Base-by-base conservation (phyloP, 2,329 filamentous ascomycete genomes). In the Penicillium frequentans region DNA sequence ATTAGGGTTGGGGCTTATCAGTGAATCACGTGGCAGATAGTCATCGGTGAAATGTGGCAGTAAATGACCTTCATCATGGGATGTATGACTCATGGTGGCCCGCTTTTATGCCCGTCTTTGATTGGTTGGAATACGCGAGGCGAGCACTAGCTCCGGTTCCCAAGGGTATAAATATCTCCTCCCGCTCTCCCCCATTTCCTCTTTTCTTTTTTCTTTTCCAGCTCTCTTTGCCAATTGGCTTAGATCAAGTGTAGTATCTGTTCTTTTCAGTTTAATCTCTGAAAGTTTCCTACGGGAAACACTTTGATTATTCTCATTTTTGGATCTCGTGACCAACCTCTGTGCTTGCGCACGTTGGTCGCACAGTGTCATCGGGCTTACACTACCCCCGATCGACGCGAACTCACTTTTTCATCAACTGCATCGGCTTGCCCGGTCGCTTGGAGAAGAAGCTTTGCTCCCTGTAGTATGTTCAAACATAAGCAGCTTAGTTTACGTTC, bases 181-280 rank as follows among this genome's bases (percentile, higher is more conserved):
- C 5, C 14, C 52, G 24, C 26, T 62, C 66, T 59, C 11, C 49
- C 31, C 2, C 42, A 47, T 60, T 76, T 74, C 69, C 64, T 65
- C 72, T 75, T 76, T 73, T 72, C 75, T 73, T 70, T 72, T 77
- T 74, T 75, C 66, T 75, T 77, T 67, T 77, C 68, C 70, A 80
- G 77, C 77, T 80, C 77, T 79, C 75, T 77, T 78, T 78, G 76
- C 80, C 78, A 79, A 82, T 82, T 77, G 77, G 86, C 86, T 90
- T 90, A 91, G 89, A 91, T 91, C 89, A 91, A 90, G 88, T 91
- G 88, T 91, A 91, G 89, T 91, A 91, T 95, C 92, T 93, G 90
- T 92, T 93, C 89, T 92, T 91, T 90, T 91, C 87, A 93, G 90
- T 91, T 92, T 93, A 92, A 92, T 91, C 87, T 89, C 89, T 93